Percentiles rank a stretch among this genome's conserved stretches.
phyloP scores from a whole-genome alignment of 345 rosid species.

The Physaria fendleri region DNA sequence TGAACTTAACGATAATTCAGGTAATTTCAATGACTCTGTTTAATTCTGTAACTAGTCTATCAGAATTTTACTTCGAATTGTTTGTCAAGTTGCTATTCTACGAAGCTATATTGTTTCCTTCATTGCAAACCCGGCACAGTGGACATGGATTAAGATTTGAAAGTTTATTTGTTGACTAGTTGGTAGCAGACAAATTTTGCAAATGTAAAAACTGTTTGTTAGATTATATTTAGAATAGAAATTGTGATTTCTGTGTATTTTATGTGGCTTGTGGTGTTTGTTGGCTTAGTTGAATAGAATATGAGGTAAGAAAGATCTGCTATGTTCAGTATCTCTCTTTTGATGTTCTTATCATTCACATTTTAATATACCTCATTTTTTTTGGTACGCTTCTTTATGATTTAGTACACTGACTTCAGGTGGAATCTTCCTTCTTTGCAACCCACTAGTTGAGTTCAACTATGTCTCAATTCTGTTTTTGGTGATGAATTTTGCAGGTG shows the following conservation, averaged over 20 bases:
- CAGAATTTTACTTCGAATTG: not conserved
- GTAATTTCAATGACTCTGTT: conserved; percentile 24
- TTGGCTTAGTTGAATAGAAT: not conserved
- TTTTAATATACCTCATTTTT: not conserved
- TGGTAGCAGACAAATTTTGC: not conserved
- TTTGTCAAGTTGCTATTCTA: not conserved
- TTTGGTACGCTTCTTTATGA: no score
- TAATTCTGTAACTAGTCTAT: not conserved
- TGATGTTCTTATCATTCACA: not conserved
- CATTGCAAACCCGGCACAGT: not conserved
- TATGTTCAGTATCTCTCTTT: not conserved
- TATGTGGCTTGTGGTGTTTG: not conserved
- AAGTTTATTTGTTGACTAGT: not conserved
- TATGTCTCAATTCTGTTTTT: not conserved
- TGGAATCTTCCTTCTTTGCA: no score
- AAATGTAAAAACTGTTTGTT: not conserved
- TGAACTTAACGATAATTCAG: conserved; percentile 48
- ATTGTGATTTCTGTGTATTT: not conserved
- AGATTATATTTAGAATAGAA: not conserved
- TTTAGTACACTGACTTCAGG: no score
- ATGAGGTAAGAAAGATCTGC: not conserved
- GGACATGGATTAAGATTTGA: not conserved
- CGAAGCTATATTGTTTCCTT: not conserved
- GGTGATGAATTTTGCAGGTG: conserved; percentile 44
- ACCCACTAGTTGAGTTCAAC: no score